Conservation (phyloP, 139 green algal species). For the Chlorella sorokiniana region DNA sequence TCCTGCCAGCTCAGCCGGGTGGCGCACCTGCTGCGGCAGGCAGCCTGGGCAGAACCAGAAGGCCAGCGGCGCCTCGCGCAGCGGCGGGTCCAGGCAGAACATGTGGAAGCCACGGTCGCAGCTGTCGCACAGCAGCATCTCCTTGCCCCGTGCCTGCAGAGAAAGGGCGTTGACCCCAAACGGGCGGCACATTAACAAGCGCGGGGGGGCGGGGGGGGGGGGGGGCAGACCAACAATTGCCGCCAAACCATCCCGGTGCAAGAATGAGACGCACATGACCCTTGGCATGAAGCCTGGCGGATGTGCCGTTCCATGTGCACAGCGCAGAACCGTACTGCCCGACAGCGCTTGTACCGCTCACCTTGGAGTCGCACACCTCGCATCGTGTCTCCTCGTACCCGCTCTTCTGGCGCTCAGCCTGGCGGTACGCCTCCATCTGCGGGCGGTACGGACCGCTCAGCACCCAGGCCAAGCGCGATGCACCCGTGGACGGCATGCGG, state of each 20-base stretch:
- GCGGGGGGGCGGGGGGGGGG: no score
- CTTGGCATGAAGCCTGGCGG: no score
- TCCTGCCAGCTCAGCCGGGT: neutral
- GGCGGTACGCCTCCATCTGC: conserved; percentile 9
- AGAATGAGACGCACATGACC: no score
- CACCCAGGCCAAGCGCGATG: no score
- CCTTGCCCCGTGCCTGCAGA: neutral
- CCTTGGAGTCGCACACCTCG: conserved; percentile 28
- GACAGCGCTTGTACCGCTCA: neutral
- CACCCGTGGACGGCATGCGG: no score
- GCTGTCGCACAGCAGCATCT: conserved; percentile 59
- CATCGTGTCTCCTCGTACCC: conserved; percentile 24
- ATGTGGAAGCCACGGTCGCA: conserved; percentile 60
- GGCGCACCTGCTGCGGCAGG: conserved; percentile 6
- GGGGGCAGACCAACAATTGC: no score
- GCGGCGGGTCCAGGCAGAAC: conserved; percentile 51
- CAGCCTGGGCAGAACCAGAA: conserved; percentile 38
- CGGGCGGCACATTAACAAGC: no score
- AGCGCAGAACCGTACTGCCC: neutral
- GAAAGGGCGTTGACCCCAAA: no score
- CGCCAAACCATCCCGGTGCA: no score
- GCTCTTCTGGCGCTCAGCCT: neutral
- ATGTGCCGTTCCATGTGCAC: no score
- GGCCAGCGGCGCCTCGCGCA: conserved; percentile 40
- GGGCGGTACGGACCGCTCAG: neutral